Evolutionary conservation across 306 rosid species (phyloP), one percentile per base, ranked within the genome.

Genomic region (Amphicarpaea edgeworthii): DNA sequence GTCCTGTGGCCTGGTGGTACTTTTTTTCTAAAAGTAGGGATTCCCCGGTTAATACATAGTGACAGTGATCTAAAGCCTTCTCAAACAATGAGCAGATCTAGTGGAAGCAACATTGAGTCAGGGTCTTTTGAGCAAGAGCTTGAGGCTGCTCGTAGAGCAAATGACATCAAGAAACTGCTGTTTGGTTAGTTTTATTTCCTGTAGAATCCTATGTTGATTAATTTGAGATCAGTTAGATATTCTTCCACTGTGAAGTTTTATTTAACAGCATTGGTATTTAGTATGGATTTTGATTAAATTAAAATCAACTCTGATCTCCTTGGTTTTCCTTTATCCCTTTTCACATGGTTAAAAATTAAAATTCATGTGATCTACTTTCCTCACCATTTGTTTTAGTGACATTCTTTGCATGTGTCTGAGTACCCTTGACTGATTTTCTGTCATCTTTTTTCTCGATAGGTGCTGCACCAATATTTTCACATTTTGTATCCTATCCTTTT

Each of bases 111-210:
- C 73, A 67, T 53, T 9, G 88, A 84, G 60, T 82, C 86, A 5
- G 92, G 85, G 40, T 89, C 93, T 37, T 96, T 96, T 46, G 97
- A 96, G 89, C 80, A 86, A 73, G 87, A 96, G 75, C 98, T 96
- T 37, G 99, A 96, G 87, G 99, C 98, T 72, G 90, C 96, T 83
- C 99, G 99, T 41, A 85, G 98, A 82, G 98, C 97, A 53, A 92
- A 85, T 81, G 87, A 90, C 65, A 86, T 96, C 72, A 92, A 89
- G 85, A 96, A 92, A 86, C 64, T 96, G 82, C 86, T 96, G 55
- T 86, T 92, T 66, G 98, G 99, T 96, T 74, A 88, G 99, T 87
- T 69, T 68, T 62, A 60, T 76, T 41, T 40, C 37, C 30, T 24
- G 16, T 70, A 11, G 43, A 32, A 10, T 53, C 50, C 42, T 58